Evolutionary conservation across 768 basidiomycete genomes (phyloP).

Genomic region (Tulasnella sp.): DNA sequence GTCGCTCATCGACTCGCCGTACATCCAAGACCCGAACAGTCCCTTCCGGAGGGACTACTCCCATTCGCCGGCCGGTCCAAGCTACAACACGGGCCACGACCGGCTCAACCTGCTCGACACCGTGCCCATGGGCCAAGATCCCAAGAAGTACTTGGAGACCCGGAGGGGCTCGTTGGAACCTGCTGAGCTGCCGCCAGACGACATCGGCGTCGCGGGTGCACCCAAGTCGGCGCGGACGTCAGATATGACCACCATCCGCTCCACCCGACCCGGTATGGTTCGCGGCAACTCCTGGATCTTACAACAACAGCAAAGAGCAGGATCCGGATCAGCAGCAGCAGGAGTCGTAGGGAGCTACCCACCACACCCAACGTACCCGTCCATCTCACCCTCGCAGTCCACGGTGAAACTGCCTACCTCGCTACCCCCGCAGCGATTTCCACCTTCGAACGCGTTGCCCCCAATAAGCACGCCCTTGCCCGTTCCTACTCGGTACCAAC

Average conservation of each 20-base stretch:
- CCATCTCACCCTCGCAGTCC: constrained; percentile 4
- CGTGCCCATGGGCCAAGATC: constrained; percentile 24
- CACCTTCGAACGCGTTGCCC: background rate
- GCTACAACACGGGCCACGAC: constrained; percentile 11
- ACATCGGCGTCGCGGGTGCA: constrained; percentile 10
- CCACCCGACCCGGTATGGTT: background rate
- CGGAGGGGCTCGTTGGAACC: background rate
- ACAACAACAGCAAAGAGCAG: background rate
- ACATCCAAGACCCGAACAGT: constrained; percentile 14
- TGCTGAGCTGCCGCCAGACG: constrained; percentile 9
- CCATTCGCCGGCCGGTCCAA: constrained; percentile 15
- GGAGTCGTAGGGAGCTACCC: background rate
- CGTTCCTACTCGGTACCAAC: background rate
- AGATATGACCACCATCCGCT: background rate
- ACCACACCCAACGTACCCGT: background rate
- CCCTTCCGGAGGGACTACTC: constrained; percentile 13
- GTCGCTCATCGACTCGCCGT: constrained; percentile 21
- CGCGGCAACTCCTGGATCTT: constrained; percentile 18
- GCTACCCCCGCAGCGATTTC: background rate
- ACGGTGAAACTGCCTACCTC: constrained; percentile 9
- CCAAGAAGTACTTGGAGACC: background rate
- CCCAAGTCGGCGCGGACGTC: constrained; percentile 8
- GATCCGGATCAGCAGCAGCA: background rate
- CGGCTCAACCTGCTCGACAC: constrained; percentile 28
- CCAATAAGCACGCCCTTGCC: constrained; percentile 3